Base-by-base conservation (phyloP, 192 early-diverging fungal genomes). In the Phlyctochytrium planicorne region DNA sequence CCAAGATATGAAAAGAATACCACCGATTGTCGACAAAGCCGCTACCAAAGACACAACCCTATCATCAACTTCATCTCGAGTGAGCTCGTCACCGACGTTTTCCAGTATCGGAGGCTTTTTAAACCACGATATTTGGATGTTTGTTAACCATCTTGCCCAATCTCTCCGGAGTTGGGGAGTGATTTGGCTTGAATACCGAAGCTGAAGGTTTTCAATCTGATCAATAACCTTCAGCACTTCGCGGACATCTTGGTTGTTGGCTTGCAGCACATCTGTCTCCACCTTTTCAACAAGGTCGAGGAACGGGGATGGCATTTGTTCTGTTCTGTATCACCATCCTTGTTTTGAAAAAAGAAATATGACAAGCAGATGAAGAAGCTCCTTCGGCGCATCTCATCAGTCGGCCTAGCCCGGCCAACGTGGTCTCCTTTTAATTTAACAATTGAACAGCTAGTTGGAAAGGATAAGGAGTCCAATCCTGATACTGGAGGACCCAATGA, bases 321-420 rank as follows among this genome's bases (percentile, higher is more conserved):
- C n/a, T n/a, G n/a, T n/a, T n/a, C n/a, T n/a, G n/a, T n/a, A n/a
- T n/a, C n/a, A n/a, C n/a, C n/a, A n/a, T n/a, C n/a, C n/a, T n/a
- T n/a, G n/a, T n/a, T n/a, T n/a, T n/a, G n/a, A n/a, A n/a, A n/a
- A n/a, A n/a, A n/a, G n/a, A n/a, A n/a, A n/a, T n/a, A n/a, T n/a
- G n/a, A n/a, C n/a, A n/a, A n/a, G n/a, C n/a, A 47, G 40, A 76
- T 76, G 75, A 76, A 76, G 56, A 67, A 67, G 32, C 66, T 76
- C n/a, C 52, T 76, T 14, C 64, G 75, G 16, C 64, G 75, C 2
- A 57, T 76, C 36, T 68, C 75, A 35, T 55, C 69, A 3, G 59
- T 66, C 30, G 68, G 68, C 16, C 14, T n/a, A 29, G 40, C 34
- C 14, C 31, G n/a, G 29, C 30, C 24, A 17, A 14, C 59, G n/a